Conservation (phyloP, 139 green algal species). For the Tetradesmus obliquus region DNA sequence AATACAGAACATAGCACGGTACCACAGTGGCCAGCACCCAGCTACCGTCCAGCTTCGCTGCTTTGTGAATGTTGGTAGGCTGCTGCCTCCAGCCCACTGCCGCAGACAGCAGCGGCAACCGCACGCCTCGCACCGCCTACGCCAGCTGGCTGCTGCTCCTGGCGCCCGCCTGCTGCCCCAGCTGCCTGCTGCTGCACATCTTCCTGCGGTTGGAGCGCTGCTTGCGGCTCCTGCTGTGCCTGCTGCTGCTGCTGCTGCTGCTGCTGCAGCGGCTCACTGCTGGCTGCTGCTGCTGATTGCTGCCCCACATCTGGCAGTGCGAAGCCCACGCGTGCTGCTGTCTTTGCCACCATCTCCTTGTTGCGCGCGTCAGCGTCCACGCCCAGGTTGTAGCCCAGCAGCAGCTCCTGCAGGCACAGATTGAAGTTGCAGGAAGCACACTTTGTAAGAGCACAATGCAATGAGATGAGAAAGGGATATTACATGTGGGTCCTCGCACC, state of each 20-base stretch:
- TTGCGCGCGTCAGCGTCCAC: constrained; percentile 64
- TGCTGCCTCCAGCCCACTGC: neutral
- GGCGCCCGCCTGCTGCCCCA: neutral
- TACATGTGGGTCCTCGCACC: too few relatives aligned
- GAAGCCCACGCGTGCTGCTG: constrained; percentile 65
- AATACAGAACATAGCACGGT: too few relatives aligned
- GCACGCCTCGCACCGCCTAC: neutral
- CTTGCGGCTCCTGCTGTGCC: neutral
- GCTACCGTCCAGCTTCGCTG: too few relatives aligned
- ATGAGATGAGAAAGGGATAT: neutral
- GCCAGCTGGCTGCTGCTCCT: neutral
- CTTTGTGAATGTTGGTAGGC: neutral
- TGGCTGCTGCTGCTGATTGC: constrained; percentile 17
- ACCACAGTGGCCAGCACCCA: too few relatives aligned
- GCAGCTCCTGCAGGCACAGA: constrained; percentile 45
- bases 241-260: constrained; percentile 8
- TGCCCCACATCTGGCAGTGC: constrained; percentile 42
- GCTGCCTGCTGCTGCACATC: neutral
- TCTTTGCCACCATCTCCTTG: constrained; percentile 64
- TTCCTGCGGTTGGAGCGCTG: neutral
- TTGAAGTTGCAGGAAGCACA: neutral
- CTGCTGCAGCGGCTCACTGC: neutral
- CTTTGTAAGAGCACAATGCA: neutral
- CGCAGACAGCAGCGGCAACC: neutral
- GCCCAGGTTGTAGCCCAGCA: constrained; percentile 65